Base-by-base conservation (phyloP, 768 basidiomycete genomes). In the Leccinum longicurvipes region DNA sequence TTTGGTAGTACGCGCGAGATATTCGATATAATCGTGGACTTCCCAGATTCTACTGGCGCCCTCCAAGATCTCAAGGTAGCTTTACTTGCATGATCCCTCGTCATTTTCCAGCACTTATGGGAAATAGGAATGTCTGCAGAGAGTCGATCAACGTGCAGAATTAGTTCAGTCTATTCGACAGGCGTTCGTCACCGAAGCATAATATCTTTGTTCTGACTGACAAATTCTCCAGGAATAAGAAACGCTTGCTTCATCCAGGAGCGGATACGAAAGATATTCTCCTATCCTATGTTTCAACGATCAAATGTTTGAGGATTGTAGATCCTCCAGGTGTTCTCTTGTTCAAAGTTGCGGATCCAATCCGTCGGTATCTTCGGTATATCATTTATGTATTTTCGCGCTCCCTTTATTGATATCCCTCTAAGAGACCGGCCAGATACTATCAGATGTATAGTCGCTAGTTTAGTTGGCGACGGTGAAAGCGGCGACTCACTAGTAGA, bases 1-100 rank as follows among this genome's bases (percentile, higher is more conserved):
- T 12, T 3, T 34, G 41, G n/a, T 57, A 87, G 86, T 31, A 87
- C 84, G 55, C 78, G 76, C 48, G 95, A 98, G 69, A 87, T 98
- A 19, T 98, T 97, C 66, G 93, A 96, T 61, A 97, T 98, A 54
- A 96, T 98, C 55, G 86, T 98, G 53, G 92, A 96, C 64, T 95
- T 84, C 63, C 94, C 96, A 0, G 90, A 94, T 57, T 96, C 95
- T 0, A 78, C 76, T 60, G 84, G 87, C 4, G 94, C 93, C 0
- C 73, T 98, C 19, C 80, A 88, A 54, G 97, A 99, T 72, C 77
- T 98, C 19, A 89, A 83, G 74, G 93, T 91, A 47, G 34, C 21
- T 6, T 53, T 47, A 4, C 15, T 36, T 28, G 15, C 24, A 29
- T 15, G 17, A 31, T 36, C 6, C 17, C 19, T 41, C 15, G 7